Percentiles rank a stretch among this genome's conserved stretches.
Conservation (phyloP, 2,329 filamentous ascomycete species). For the Graphilbum ipis-grandicollis region DNA sequence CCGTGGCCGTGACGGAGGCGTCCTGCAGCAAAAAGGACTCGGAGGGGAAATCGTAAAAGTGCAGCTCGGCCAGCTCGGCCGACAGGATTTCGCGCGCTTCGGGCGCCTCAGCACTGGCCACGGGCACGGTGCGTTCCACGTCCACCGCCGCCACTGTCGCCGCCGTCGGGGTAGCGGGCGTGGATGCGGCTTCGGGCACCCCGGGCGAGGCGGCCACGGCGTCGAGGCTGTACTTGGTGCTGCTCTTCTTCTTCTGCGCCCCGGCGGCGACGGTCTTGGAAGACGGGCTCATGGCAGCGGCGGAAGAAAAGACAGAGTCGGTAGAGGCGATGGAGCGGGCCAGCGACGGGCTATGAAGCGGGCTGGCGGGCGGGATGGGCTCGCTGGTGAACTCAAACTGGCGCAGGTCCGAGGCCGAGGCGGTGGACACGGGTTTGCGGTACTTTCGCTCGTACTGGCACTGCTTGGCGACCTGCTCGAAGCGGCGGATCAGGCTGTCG, state of each 20-base stretch:
- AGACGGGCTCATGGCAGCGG: conserved; percentile 22
- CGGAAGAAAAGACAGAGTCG: conserved; percentile 39
- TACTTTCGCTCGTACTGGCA: conserved; percentile 98
- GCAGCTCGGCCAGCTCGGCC: conserved; percentile 66
- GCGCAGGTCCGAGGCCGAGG: conserved; percentile 62
- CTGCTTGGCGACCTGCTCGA: conserved; percentile 69
- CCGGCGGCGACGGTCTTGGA: conserved; percentile 29
- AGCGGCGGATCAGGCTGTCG: conserved; percentile 57
- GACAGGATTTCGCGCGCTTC: conserved; percentile 55
- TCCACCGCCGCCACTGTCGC: neutral
- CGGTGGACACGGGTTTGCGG: conserved; percentile 59
- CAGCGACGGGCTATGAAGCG: conserved; percentile 39
- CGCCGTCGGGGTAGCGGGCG: neutral
- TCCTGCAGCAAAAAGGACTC: conserved; percentile 77
- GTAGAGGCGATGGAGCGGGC: conserved; percentile 37
- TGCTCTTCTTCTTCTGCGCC: conserved; percentile 18
- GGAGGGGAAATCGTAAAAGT: conserved; percentile 80
- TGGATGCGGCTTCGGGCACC: neutral
- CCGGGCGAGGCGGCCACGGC: neutral
- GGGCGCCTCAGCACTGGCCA: too few species aligned
- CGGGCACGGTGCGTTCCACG: too few species aligned
- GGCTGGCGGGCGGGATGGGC: conserved; percentile 47
- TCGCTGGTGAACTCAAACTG: conserved; percentile 65
- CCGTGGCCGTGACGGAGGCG: conserved; percentile 53
- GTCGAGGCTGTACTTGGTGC: conserved; percentile 10